These are phyloP conservation scores for Coniferiporia sulphurascens DNA, from an alignment of 1,284 basidiomycete species.

Conservation along the genomic window DNA sequence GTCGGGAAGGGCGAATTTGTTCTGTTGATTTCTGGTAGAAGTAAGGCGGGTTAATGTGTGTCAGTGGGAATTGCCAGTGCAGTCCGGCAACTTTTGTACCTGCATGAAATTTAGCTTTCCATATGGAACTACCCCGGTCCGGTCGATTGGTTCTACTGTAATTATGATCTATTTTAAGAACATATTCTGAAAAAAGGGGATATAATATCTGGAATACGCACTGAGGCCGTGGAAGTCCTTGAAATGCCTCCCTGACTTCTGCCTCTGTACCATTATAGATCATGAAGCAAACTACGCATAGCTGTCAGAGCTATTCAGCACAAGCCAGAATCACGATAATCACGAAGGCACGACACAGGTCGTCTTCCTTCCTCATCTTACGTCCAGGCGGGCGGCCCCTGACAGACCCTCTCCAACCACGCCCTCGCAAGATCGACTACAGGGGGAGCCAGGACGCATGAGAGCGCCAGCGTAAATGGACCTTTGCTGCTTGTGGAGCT, in stretches of 20 bases:
- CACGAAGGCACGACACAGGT: too few species aligned
- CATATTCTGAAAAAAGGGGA: background rate
- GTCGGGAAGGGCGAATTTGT: slow-evolving; percentile 9
- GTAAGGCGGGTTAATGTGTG: too few species aligned
- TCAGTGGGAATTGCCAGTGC: too few species aligned
- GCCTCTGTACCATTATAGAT: slow-evolving; percentile 27
- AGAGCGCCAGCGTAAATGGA: slow-evolving; percentile 26
- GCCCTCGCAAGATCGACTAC: slow-evolving; percentile 16
- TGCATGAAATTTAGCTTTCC: background rate
- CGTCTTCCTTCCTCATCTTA: too few species aligned
- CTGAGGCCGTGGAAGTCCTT: slow-evolving; percentile 24
- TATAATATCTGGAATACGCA: background rate
- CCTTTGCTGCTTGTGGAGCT: slow-evolving; percentile 26
- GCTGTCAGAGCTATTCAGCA: slow-evolving; percentile 14
- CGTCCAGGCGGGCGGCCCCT: background rate
- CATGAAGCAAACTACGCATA: slow-evolving; percentile 23
- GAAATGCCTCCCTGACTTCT: slow-evolving; percentile 26
- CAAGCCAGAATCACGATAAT: too few species aligned
- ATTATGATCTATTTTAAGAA: too few species aligned
- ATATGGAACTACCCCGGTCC: background rate
- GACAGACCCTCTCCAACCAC: background rate
- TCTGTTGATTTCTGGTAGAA: slow-evolving; percentile 1
- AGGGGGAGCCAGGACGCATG: slow-evolving; percentile 24
- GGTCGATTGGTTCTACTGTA: background rate
- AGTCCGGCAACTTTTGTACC: too few species aligned